Evolutionary conservation across 1,284 basidiomycete genomes (phyloP), one percentile per base, ranked within the genome.

Genomic region (Ceratobasidium sp.): DNA sequence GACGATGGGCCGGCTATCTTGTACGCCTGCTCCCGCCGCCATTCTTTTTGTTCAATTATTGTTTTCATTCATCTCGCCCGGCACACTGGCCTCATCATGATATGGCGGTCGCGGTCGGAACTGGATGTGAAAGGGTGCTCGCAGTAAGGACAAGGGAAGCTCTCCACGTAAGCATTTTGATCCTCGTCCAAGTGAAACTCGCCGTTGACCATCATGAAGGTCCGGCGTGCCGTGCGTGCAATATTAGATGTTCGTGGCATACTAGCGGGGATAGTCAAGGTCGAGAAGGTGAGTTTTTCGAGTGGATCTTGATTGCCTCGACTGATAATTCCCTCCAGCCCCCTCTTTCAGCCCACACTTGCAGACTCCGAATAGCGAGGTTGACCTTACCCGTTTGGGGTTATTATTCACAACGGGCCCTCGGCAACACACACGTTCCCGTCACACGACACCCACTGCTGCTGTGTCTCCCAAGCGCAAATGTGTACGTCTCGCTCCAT

Each of bases 41-140:
- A 9, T 7, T 31, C 48, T 4, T 8, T 24, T 24, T 29, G 27
- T 7, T 5, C 11, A 17, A 22, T 9, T 11, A 47, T 9, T 15
- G 24, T 14, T n/a, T 47, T 4, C 19, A 51, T 27, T 15, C 48
- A 45, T 9, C 7, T 44, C 22, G n/a, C 27, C 14, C 48, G 31
- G 31, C 63, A 65, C 2, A 14, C 63, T 14, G 63, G 63, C 48
- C 36, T 51, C 9, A 51, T n/a, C 63, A 65, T 65, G 31, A 65
- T 36, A 33, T 65, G 63, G 29, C 48, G 63, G 24, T 65, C 22
- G 15, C 47, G 45, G 44, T 64, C 62, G 22, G 15, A n/a, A 1
- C 17, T n/a, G 1, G 19, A 4, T 1, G 5, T n/a, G 29, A n/a
- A 8, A 19, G 19, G 22, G 17, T 36, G 45, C 6, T 31, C 11